Conservation (phyloP, 169 alveolate species). For the Plasmodium berghei region DNA sequence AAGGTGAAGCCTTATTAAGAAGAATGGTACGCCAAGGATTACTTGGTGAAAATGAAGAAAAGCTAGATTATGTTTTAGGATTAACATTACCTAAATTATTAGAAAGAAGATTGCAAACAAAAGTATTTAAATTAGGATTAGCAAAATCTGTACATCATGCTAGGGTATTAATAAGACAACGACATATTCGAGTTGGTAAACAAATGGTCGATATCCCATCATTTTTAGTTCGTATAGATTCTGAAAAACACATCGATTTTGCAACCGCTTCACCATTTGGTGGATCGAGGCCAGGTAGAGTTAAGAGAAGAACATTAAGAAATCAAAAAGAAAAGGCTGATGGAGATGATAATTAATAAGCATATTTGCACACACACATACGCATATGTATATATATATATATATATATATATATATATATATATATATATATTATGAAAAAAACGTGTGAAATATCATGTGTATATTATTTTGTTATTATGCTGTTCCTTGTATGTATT, state of each 20-base stretch:
- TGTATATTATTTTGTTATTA: too few species aligned
- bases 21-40: constrained; percentile 99
- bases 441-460: too few species aligned
- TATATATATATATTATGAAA: constrained; percentile 4
- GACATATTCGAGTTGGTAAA: constrained; percentile 99
- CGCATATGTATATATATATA: constrained; percentile 14
- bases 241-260: constrained; percentile 98
- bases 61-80: constrained; percentile 99
- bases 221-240: constrained; percentile 98
- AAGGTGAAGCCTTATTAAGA: constrained; percentile 98
- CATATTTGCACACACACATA: neutral
- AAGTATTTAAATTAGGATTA: constrained; percentile 96
- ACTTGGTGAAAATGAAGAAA: constrained; percentile 95
- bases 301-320: constrained; percentile 92
- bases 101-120: constrained; percentile 99
- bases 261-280: constrained; percentile 97
- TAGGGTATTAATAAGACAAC: constrained; percentile 97
- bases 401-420: neutral
- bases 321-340: constrained; percentile 70
- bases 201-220: constrained; percentile 99
- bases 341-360: constrained; percentile 24
- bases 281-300: constrained; percentile 98
- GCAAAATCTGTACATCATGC: constrained; percentile 99
- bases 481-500: too few species aligned
- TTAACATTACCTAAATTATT: constrained; percentile 97